These are phyloP conservation scores for Elsinoe perseae DNA, from an alignment of 2,329 filamentous ascomycete species.

Conservation along the genomic window DNA sequence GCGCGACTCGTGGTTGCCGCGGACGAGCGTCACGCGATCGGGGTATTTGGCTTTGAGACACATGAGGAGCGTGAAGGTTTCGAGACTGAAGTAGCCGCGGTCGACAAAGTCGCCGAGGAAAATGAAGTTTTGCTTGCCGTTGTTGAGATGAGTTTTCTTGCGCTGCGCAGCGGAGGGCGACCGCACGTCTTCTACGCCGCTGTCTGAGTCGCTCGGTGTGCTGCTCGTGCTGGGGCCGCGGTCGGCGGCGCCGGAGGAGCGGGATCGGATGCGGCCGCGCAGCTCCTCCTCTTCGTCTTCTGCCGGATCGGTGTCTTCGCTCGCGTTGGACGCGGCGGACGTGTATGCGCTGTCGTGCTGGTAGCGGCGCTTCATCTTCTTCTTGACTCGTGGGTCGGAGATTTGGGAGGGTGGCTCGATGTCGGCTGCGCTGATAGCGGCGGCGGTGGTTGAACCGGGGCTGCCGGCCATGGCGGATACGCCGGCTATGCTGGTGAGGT, in stretches of 20 bases:
- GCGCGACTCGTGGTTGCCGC: constrained; percentile 96
- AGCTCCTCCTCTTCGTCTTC: constrained; percentile 39
- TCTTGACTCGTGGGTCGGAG: constrained; percentile 76
- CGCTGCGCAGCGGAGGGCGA: constrained; percentile 30
- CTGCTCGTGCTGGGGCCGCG: constrained; percentile 23
- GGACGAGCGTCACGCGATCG: constrained; percentile 93
- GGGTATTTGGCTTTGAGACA: constrained; percentile 69
- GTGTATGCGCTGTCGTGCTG: constrained; percentile 47
- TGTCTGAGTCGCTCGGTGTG: constrained; percentile 40
- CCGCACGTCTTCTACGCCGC: constrained; percentile 34
- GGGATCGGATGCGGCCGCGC: constrained; percentile 32
- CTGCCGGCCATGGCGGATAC: constrained; percentile 11
- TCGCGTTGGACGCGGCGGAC: constrained; percentile 41
- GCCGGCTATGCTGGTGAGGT: constrained; percentile 8
- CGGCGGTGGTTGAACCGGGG: constrained; percentile 31
- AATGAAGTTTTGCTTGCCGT: constrained; percentile 60
- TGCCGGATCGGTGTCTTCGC: constrained; percentile 32
- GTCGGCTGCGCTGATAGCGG: constrained; percentile 79
- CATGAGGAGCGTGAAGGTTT: constrained; percentile 65
- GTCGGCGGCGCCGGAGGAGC: constrained; percentile 26
- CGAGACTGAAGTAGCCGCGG: constrained; percentile 64
- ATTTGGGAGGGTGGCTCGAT: constrained; percentile 87
- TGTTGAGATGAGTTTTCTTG: constrained; percentile 37
- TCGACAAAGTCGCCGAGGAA: constrained; percentile 69
- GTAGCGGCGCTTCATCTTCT: constrained; percentile 62